Base-by-base conservation (phyloP, 768 basidiomycete species). In the Tricholoma flavovirens region DNA sequence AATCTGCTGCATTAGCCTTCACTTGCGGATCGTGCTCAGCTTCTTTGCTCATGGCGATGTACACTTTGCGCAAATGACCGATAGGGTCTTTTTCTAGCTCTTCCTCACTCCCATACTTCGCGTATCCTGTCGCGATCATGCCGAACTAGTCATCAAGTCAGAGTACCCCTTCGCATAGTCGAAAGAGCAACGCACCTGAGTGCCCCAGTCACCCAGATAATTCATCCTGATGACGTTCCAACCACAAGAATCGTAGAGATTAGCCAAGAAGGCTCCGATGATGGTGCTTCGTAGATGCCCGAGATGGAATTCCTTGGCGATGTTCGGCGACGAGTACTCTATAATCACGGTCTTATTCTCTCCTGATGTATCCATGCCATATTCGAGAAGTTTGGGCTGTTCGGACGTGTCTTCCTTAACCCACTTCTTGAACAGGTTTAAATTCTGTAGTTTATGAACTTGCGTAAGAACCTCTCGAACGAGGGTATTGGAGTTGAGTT, bases 141-240 rank as follows among this genome's bases (percentile, higher is more conserved):
- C 94, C 93, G 68, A 90, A 87, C 88, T 90, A 61, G 38, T 15
- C 58, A 21, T 59, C 29, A 30, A 55, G 6, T 22, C 29, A 19
- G 42, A n/a, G 8, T 7, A 35, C 11, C 24, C 6, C 17, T 35
- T 43, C 2, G 21, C 49, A 17, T 11, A 26, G 12, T 15, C 8
- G 38, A n/a, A 19, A 0, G 24, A 45, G 48, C 17, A 1, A 59
- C 78, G 67, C 36, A 93, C 94, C 81, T 98, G 96, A 40, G 94
- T 98, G 21, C 96, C 96, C 96, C 95, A 98, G 67, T 98, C 96
- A 2, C 96, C 96, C 14, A 98, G 81, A 69, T 99, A 99, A 69
- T 99, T 99, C 72, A 98, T 75, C 1, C 88, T 81, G 35, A 82
- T 71, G n/a, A 95, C 93, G 6, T 93, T 82, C 94, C 93, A 98